Percentiles rank a stretch among this genome's conserved stretches.
Conservation (phyloP, 78 protist species). For the Bigelowiella natans region DNA sequence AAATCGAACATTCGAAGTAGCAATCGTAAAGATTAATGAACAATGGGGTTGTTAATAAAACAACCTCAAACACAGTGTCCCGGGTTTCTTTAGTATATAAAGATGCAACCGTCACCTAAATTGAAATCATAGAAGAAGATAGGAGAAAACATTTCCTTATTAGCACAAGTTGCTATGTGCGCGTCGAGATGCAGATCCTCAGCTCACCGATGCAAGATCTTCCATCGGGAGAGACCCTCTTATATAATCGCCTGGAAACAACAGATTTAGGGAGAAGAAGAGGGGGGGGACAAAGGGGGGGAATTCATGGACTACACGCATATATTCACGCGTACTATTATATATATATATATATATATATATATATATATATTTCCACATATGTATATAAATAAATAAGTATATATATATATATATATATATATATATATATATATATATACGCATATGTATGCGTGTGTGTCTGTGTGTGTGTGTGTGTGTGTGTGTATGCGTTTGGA, state of each 20-base stretch:
- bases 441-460: not conserved
- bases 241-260: not conserved
- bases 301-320: not conserved
- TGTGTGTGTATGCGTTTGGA: not conserved
- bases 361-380: not conserved
- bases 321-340: not conserved
- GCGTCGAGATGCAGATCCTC: too few relatives aligned
- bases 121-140: too few relatives aligned
- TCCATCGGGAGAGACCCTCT: too few relatives aligned
- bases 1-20: too few relatives aligned
- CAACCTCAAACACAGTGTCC: not conserved
- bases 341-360: not conserved
- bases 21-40: too few relatives aligned
- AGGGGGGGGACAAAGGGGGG: not conserved
- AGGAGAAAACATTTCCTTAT: too few relatives aligned
- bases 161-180: too few relatives aligned
- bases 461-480: not conserved
- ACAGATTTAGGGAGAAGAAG: not conserved
- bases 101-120: not conserved
- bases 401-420: not conserved
- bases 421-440: not conserved
- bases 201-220: not conserved
- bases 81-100: not conserved
- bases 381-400: too few relatives aligned
- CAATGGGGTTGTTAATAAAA: too few relatives aligned